A percentile compares a stretch with the other conserved stretches of the same genome.
Conservation (phyloP, 2,329 filamentous ascomycete genomes). For the Cladosporium colombiae region DNA sequence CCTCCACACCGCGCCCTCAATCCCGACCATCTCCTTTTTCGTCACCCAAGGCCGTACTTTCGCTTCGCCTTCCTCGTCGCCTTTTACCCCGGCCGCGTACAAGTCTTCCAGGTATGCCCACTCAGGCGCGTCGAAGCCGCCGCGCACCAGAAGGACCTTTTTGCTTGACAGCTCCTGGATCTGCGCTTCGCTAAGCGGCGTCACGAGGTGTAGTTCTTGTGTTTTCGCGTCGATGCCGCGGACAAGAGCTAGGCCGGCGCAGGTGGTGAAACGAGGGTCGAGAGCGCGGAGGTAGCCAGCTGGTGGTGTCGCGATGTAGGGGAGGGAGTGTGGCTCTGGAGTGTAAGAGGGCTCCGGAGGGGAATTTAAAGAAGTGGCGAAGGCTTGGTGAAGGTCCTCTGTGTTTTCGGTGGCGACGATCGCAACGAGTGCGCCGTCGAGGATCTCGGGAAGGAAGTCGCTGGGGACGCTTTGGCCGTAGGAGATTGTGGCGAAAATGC, state of each 20-base stretch:
- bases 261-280: conserved; percentile 60
- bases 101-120: conserved; percentile 71
- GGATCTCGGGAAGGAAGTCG: conserved; percentile 61
- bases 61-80: conserved; percentile 4
- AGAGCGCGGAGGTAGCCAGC: conserved; percentile 48
- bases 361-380: neutral
- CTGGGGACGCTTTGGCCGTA: conserved; percentile 66
- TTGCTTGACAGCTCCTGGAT: conserved; percentile 25
- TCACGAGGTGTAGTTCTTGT: conserved; percentile 63
- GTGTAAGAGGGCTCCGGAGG: conserved; percentile 33
- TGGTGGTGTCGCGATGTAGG: conserved; percentile 54
- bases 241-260: conserved; percentile 68
- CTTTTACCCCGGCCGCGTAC: conserved; percentile 36
- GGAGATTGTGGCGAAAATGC: conserved; percentile 66
- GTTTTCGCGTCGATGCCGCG: conserved; percentile 63
- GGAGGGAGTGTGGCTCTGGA: conserved; percentile 56
- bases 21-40: conserved; percentile 29
- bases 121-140: conserved; percentile 66
- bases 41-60: conserved; percentile 34
- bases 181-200: conserved; percentile 52
- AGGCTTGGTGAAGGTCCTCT: conserved; percentile 6
- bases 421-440: conserved; percentile 71
- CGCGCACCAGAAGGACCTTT: conserved; percentile 64
- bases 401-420: conserved; percentile 59
- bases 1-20: conserved; percentile 38